Conservation (phyloP, 441 rosid species). For the Gossypium trilobum region DNA sequence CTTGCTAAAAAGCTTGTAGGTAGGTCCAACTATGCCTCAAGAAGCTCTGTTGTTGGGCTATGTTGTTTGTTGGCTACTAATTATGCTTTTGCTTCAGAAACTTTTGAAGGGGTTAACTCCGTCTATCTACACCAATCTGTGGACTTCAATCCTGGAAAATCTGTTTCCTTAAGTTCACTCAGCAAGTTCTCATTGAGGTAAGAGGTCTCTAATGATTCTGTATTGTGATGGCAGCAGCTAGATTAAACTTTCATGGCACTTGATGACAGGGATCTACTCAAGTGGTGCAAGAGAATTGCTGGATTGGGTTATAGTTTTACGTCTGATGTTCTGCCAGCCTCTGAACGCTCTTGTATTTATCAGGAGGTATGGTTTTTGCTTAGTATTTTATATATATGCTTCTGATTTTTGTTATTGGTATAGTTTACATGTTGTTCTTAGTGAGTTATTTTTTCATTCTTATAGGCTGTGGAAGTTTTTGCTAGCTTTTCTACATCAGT, state of each 20-base stretch:
- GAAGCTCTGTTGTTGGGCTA: slow-evolving; percentile 11
- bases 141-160: slow-evolving; percentile 34
- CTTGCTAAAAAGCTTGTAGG: slow-evolving; percentile 67
- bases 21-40: slow-evolving; percentile 26
- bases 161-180: slow-evolving; percentile 29
- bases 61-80: slow-evolving; percentile 8
- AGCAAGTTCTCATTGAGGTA: slow-evolving; percentile 77
- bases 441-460: slow-evolving; percentile 13
- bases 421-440: background rate
- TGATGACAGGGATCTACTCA: slow-evolving; percentile 79
- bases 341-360: slow-evolving; percentile 46
- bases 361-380: slow-evolving; percentile 56
- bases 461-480: slow-evolving; percentile 79
- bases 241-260: slow-evolving; percentile 22
- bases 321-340: slow-evolving; percentile 36
- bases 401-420: background rate
- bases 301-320: slow-evolving; percentile 26
- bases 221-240: slow-evolving; percentile 3
- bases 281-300: slow-evolving; percentile 88
- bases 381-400: background rate
- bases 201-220: slow-evolving; percentile 6
- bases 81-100: slow-evolving; percentile 44
- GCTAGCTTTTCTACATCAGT: slow-evolving; percentile 50
- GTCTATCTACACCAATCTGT: slow-evolving; percentile 28
- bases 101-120: slow-evolving; percentile 49